Base-by-base conservation (phyloP, 768 basidiomycete species). In the Lactarius sp. region DNA sequence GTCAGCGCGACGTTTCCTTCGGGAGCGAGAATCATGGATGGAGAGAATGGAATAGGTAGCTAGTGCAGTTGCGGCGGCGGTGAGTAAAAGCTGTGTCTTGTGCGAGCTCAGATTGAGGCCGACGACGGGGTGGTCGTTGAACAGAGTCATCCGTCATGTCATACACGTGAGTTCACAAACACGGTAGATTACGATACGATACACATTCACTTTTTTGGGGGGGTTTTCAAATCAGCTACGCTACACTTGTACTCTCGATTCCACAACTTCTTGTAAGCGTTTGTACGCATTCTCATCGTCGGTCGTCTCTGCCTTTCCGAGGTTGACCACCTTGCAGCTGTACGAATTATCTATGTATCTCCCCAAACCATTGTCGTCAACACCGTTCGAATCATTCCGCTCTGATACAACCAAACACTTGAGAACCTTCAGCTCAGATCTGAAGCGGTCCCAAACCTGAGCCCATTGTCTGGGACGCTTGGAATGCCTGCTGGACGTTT, bases 31-130 rank as follows among this genome's bases (percentile, higher is more conserved):
- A 50, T 80, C 78, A 72, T 89, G 88, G 1, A 82, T 79, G 22
- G 83, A 78, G n/a, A 92, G 72, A 3, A 84, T 66, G 0, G 80
- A 77, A 6, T 81, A 85, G 12, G 89, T 91, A 1, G 81, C 75
- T 2, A 83, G 65, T 6, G 89, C 87, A 13, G 88, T 83, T 13
- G 81, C 80, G 49, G 85, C 66, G n/a, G 88, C 89, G 13, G 85
- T 81, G 50, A 81, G 75, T 33, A 89, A 69, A 52, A 92, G 82
- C 70, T 91, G 89, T 13, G 80, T 77, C 68, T 77, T 80, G 70
- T 89, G 87, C 22, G 85, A 83, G 18, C 67, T 68, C 53, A 71
- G 39, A 69, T 74, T 71, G 42, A 74, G 22, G 13, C 33, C 33
- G 58, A 49, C 33, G 58, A 49, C n/a, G n/a, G n/a, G 18, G 42